phyloP scores from a whole-genome alignment of 202 grass and related monocot species.

The Alloteropsis angusta region DNA sequence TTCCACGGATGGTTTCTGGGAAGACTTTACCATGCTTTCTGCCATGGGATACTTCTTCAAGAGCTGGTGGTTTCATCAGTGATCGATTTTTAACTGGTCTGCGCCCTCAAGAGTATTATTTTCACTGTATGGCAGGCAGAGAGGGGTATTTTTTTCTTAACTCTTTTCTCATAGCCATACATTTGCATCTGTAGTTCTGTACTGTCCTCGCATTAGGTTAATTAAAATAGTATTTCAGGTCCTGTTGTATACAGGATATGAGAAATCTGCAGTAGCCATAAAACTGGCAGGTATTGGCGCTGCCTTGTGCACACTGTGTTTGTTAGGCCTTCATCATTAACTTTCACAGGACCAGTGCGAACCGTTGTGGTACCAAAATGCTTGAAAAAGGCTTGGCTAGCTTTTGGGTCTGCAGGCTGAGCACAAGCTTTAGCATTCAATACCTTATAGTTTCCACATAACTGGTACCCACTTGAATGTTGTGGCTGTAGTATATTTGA shows the following conservation, averaged over 20 bases:
- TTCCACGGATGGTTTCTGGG: slow-evolving; percentile 85
- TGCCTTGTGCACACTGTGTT: background rate
- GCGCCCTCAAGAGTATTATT: slow-evolving; percentile 97
- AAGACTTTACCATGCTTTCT: slow-evolving; percentile 93
- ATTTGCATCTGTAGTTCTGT: background rate
- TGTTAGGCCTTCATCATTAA: background rate
- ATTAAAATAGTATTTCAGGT: background rate
- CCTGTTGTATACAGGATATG: background rate
- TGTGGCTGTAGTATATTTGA: background rate
- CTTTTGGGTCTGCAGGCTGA: background rate
- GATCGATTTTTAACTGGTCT: slow-evolving; percentile 96
- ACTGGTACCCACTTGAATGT: background rate
- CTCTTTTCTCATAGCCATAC: slow-evolving; percentile 10
- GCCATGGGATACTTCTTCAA: slow-evolving; percentile 70
- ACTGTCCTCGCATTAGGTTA: background rate
- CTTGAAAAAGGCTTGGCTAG: background rate
- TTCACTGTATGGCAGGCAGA: slow-evolving; percentile 98
- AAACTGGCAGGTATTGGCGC: background rate
- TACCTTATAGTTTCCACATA: background rate
- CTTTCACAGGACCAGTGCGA: too few relatives aligned
- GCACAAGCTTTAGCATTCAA: background rate
- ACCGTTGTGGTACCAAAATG: background rate
- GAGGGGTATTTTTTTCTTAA: slow-evolving; percentile 60
- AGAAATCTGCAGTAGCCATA: background rate
- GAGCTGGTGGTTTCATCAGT: slow-evolving; percentile 77